phyloP scores from a whole-genome alignment of 2,329 filamentous ascomycete species.

The Colletotrichum coccodes region DNA sequence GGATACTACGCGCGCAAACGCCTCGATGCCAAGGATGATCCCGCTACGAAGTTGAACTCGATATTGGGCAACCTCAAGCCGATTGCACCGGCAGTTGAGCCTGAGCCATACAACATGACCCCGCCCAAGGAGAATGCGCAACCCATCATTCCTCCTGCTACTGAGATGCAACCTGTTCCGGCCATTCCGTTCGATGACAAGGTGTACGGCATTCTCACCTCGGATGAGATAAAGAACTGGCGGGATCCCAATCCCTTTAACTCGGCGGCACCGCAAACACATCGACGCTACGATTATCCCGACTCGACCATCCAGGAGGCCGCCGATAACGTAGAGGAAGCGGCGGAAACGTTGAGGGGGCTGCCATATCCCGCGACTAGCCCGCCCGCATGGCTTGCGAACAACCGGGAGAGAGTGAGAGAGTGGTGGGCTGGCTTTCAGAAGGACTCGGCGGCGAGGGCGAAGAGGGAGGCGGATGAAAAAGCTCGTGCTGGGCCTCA shows the following conservation, averaged over 20 bases:
- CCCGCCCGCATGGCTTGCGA: constrained; percentile 62
- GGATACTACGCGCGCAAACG: constrained; percentile 55
- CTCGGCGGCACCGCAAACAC: constrained; percentile 38
- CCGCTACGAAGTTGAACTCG: constrained; percentile 50
- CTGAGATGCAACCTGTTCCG: constrained; percentile 43
- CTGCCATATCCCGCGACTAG: constrained; percentile 60
- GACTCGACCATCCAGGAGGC: constrained; percentile 56
- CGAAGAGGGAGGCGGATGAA: constrained; percentile 51
- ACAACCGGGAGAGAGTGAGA: constrained; percentile 56
- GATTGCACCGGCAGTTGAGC: constrained; percentile 22
- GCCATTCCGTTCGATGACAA: constrained; percentile 50
- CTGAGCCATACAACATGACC: constrained; percentile 34
- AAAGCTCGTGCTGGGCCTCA: constrained; percentile 42
- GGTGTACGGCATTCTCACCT: constrained; percentile 54
- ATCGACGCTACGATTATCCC: constrained; percentile 49
- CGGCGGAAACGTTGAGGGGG: constrained; percentile 52
- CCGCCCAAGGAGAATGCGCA: constrained; percentile 23
- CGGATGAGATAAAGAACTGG: constrained; percentile 55
- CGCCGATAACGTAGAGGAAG: constrained; percentile 53
- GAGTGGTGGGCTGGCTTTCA: constrained; percentile 65
- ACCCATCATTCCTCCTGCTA: constrained; percentile 42
- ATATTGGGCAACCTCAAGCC: constrained; percentile 44
- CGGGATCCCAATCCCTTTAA: constrained; percentile 51
- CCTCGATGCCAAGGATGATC: constrained; percentile 49
- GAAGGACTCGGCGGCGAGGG: constrained; percentile 48